A percentile compares a stretch with the other conserved stretches of the same genome.
Evolutionary conservation across 139 green algal genomes (phyloP).

Genomic region (Nannochloris sp.): DNA sequence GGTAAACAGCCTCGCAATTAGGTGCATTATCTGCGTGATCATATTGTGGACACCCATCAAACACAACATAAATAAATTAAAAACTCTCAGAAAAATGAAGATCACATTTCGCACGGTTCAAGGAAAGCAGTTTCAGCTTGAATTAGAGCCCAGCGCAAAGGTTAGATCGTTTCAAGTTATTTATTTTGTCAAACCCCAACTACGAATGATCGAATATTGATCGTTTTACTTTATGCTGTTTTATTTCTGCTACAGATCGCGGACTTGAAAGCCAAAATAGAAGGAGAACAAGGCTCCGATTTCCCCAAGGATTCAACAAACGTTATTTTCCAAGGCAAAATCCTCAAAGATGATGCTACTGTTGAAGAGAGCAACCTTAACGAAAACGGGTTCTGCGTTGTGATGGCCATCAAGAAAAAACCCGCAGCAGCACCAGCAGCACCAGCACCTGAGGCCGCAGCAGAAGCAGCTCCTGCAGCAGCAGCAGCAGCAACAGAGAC

Average conservation of each 20-base stretch:
- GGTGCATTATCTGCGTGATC: no score
- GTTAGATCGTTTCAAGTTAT: constrained; percentile 40
- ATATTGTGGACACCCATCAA: no score
- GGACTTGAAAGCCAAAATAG: constrained; percentile 58
- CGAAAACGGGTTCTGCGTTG: constrained; percentile 85
- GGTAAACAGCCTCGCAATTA: no score
- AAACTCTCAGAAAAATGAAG: no score
- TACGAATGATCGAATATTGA: background rate
- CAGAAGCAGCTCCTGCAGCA: constrained; percentile 17
- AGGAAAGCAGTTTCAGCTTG: constrained; percentile 68
- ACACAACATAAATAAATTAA: no score
- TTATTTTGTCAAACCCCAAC: constrained; percentile 6
- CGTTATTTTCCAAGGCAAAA: constrained; percentile 80
- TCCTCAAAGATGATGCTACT: constrained; percentile 80
- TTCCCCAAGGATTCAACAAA: constrained; percentile 47
- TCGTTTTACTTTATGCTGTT: background rate
- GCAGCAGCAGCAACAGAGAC: constrained; percentile 16
- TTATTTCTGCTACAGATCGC: constrained; percentile 40
- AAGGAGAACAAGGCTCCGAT: constrained; percentile 36
- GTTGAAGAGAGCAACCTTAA: constrained; percentile 65
- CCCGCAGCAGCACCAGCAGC: constrained; percentile 1
- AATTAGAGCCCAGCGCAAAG: constrained; percentile 55
- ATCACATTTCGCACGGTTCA: constrained; percentile 83
- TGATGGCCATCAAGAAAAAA: constrained; percentile 80
- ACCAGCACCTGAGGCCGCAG: constrained; percentile 4